Conservation (phyloP, 129 eudicot species). For the Helichrysum umbraculigerum region DNA sequence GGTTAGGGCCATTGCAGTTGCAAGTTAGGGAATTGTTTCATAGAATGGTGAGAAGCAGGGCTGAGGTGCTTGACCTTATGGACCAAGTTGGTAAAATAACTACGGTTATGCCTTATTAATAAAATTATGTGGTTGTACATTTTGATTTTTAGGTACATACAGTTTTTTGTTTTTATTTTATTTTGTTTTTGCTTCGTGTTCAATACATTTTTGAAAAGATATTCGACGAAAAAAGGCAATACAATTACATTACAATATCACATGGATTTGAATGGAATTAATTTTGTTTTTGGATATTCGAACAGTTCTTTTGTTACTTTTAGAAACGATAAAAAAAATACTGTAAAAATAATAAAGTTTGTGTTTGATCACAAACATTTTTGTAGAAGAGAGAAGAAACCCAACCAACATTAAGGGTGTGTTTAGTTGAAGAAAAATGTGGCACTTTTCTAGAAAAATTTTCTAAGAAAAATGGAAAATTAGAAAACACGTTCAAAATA, state of each 20-base stretch:
- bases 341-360: too few species aligned
- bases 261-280: not conserved
- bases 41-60: constrained; percentile 88
- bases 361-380: too few species aligned
- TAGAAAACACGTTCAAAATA: too few species aligned
- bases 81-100: constrained; percentile 63
- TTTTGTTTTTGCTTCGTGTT: not conserved
- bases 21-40: constrained; percentile 86
- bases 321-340: too few species aligned
- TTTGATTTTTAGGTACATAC: constrained; percentile 5
- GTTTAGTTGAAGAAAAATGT: too few species aligned
- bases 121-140: constrained; percentile 14
- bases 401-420: too few species aligned
- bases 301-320: not conserved
- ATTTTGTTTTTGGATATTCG: not conserved
- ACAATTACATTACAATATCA: not conserved
- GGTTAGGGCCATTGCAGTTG: constrained; percentile 69
- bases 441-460: too few species aligned
- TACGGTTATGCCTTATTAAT: constrained; percentile 38
- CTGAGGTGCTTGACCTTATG: constrained; percentile 69
- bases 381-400: too few species aligned
- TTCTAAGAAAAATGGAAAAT: too few species aligned
- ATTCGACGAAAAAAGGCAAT: not conserved
- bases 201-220: not conserved
- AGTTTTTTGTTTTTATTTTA: not conserved